Conservation (phyloP, 345 rosid genomes). For the Eucalyptus pumila region DNA sequence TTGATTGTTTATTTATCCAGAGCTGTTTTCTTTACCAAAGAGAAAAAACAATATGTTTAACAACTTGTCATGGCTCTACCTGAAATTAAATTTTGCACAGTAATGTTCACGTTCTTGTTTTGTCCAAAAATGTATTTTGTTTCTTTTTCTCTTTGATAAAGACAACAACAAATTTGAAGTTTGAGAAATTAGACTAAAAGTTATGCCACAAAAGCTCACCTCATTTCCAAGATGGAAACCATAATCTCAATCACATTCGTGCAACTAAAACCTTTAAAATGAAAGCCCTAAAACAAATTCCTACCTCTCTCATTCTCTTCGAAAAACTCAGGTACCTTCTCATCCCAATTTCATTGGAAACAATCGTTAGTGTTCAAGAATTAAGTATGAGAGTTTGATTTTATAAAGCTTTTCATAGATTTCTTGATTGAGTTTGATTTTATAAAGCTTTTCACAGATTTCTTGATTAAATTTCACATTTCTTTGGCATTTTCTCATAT, state of each 20-base stretch:
- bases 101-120: not conserved
- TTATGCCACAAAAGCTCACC: not conserved
- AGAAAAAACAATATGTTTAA: not conserved
- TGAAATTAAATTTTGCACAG: not conserved
- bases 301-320: not conserved
- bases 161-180: not conserved
- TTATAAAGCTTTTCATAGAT: not conserved
- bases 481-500: not conserved
- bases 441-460: too few relatives aligned
- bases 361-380: not conserved
- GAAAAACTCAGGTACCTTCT: not conserved
- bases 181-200: not conserved
- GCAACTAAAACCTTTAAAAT: not conserved
- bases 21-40: not conserved
- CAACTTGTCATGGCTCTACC: not conserved
- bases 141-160: not conserved
- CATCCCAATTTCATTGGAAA: not conserved
- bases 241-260: not conserved
- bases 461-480: not conserved
- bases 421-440: not conserved
- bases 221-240: not conserved
- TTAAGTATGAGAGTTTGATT: not conserved
- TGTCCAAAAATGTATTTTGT: not conserved
- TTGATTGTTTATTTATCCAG: not conserved
- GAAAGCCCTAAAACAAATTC: not conserved